Evolutionary conservation across 495 filamentous ascomycete genomes (phyloP).

Genomic region (Hypoxylon perforatum): DNA sequence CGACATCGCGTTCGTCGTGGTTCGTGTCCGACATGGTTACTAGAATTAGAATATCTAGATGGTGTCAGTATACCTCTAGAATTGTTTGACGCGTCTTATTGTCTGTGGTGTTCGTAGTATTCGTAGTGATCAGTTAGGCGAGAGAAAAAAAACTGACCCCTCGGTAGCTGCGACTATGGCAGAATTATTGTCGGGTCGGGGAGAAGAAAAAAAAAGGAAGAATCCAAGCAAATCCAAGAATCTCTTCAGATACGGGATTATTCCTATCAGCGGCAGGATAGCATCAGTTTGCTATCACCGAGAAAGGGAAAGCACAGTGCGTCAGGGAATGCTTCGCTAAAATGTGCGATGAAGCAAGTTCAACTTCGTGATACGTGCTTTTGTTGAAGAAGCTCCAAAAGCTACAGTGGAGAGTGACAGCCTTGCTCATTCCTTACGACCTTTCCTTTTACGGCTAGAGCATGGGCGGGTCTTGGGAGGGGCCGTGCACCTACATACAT

Average conservation of each 20-base stretch:
- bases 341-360: constrained; percentile 28
- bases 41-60: not conserved
- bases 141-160: constrained; percentile 26
- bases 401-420: constrained; percentile 31
- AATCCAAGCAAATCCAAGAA: constrained; percentile 6
- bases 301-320: constrained; percentile 1
- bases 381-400: constrained; percentile 26
- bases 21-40: constrained; percentile 46
- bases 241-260: not conserved
- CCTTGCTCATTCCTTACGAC: not conserved
- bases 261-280: constrained; percentile 1
- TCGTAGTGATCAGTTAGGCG: not conserved
- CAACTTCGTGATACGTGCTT: constrained; percentile 9
- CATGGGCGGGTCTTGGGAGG: not conserved
- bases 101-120: not conserved
- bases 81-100: not conserved
- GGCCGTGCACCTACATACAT: constrained; percentile 3
- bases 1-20: constrained; percentile 41
- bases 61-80: not conserved
- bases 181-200: not conserved
- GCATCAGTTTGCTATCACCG: constrained; percentile 7
- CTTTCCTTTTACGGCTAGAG: not conserved
- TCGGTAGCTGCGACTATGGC: constrained; percentile 1
- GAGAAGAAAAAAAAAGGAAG: constrained; percentile 3
- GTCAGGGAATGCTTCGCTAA: not conserved